Evolutionary conservation across 1,139 yeast genomes (phyloP), one percentile per base, ranked within the genome.

Genomic region (Scheffersomyces lignicola): DNA sequence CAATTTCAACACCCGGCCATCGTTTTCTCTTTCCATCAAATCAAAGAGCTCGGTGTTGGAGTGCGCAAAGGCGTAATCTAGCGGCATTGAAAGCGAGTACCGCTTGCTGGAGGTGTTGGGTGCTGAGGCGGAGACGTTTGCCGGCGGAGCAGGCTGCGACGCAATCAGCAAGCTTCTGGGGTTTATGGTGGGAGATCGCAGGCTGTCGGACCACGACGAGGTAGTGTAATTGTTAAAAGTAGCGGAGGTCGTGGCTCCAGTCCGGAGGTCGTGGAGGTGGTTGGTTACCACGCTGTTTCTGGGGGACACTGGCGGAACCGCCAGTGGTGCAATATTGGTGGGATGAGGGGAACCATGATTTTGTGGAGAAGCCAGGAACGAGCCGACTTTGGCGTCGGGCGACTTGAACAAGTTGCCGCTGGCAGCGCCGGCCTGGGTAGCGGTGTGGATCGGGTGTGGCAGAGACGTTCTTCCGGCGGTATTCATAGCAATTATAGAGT

Each of bases 21-120:
- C 87, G 50, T 80, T 86, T 49, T 80, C 86, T 38, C 78, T 69
- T 49, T 80, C 87, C 84, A 80, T 78, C 37, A 73, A 61, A 51
- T 79, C 82, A 32, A 80, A 71, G 25, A 76, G 76, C 31, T 73
- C 81, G 20, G 60, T 60, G 20, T 56, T 52, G 31, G 31, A 40
- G 17, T 41, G 42, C 10, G n/a, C n/a, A n/a, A n/a, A n/a, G n/a
- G n/a, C n/a, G n/a, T 28, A 31, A 24, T 31, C 25, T n/a, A n/a
- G n/a, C n/a, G n/a, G n/a, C n/a, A n/a, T n/a, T n/a, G n/a, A n/a
- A n/a, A n/a, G n/a, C n/a, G n/a, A n/a, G n/a, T n/a, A n/a, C n/a
- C n/a, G n/a, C n/a, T n/a, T n/a, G 18, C n/a, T 11, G 14, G 28
- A 4, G 29, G 29, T 6, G 4, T 5, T 7, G 28, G 28, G 6